Evolutionary conservation across 805 yeast genomes (phyloP), one percentile per base, ranked within the genome.

Genomic region (Blastobotrys attinorum): DNA sequence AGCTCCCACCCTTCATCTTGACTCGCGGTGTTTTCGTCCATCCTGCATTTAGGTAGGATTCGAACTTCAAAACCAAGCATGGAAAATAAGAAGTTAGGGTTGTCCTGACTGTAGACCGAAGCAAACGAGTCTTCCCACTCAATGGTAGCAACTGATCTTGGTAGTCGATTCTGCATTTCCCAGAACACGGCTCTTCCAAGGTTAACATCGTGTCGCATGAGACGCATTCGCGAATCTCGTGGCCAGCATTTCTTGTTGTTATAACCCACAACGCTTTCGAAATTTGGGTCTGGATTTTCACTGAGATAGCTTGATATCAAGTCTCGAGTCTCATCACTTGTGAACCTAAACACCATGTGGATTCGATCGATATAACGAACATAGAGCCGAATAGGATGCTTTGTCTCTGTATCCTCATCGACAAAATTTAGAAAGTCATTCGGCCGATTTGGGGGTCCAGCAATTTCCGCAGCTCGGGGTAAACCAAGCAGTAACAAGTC

Each of bases 1-100:
- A 92, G 68, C 58, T 84, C 94, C 99, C 99, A 92, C 2, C 83
- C 87, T 31, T 96, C 92, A 62, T 92, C 98, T 43, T 66, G 65
- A 0, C 82, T 69, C 5, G 65, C 60, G 3, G 72, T 75, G 25
- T 74, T 84, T 8, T 25, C 35, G 20, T 20, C 37, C 4, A 62
- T 66, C 51, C 97, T 71, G 18, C 63, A 50, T 55, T 78, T 85
- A 3, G 98, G 98, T 36, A 85, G 61, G 23, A 92, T 81, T 44
- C 98, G 69, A 1, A 92, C 82, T 57, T 92, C 98, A 66, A 92
- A 92, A 0, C 98, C 99, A 63, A 92, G 82, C 89, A 92, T 84
- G 0, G 92, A 75, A 55, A 90, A 87, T 25, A 90, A 65, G 47
- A 92, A 59, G 53, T 90, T 94, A 5, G 96, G 90, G 57, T 92